Evolutionary conservation across 2,329 filamentous ascomycete species (phyloP), one percentile per base, ranked within the genome.

Genomic region (Nannizziopsis barbatae): DNA sequence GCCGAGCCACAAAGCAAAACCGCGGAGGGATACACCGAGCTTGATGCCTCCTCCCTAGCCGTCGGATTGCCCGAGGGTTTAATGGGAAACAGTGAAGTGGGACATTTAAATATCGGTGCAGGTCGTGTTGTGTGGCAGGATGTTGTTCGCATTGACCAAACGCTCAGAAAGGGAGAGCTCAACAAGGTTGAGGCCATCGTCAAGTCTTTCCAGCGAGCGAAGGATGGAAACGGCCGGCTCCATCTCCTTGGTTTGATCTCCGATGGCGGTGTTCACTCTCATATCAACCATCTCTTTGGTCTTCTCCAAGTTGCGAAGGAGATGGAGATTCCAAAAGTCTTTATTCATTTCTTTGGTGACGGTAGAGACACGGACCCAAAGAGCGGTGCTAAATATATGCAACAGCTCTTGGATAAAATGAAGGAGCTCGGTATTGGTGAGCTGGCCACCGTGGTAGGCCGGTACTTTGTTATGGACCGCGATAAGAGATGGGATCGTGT

Each of bases 81-180:
- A 57, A 98, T 98, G 92, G 92, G 92, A 57, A 98, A 98, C 76
- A 94, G 86, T 59, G 92, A 98, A 71, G 92, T 98, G 67, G 92
- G 92, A 53, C 92, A 98, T 71, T 71, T 98, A 73, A 98, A 98
- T 76, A 96, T 98, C 66, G 92, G 92, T 61, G 92, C 92, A 51
- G 92, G 92, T 50, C 80, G 92, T 62, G 92, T 98, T 53, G 92
- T 98, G 61, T 98, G 92, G 92, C 92, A 98, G 70, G 90, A 92
- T 67, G 86, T 93, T 56, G 92, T 98, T 57, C 85, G 92, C 61
- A 98, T 98, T 71, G 92, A 95, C 69, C 83, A 83, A 71, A 83
- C 84, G 37, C 83, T 95, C 72, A 92, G 90, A 77, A 87, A 88
- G 61, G 80, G 78, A 56, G 80, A 93, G 67, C 69, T 95, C 60